Evolutionary conservation across 352 stramenopile species (phyloP), one percentile per base, ranked within the genome.

Genomic region (Phytophthora agathidicida): DNA sequence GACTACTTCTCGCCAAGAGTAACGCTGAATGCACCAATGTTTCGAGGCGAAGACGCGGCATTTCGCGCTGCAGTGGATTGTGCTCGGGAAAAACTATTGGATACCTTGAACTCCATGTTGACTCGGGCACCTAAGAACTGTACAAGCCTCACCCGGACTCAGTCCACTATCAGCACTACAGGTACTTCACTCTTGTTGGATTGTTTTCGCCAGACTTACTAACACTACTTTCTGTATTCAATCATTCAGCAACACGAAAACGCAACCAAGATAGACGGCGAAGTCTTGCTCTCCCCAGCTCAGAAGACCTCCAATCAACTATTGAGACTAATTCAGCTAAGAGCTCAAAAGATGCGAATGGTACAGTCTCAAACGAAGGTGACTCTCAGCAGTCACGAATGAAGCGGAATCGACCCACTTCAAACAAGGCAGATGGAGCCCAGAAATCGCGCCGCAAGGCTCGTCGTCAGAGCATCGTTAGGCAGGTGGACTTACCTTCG

Each of bases 391-490:
- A 44, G 30, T 6, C 59, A 49, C 51, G 17, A n/a, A 11, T 13
- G 9, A 68, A 73, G 24, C 53, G 41, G 9, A 46, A 41, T 33
- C 33, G 52, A 47, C 30, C 36, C 5, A 45, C 41, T 7, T 27
- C 41, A 22, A 38, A 42, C 6, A 39, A 51, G 27, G 23, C 19
- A 24, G 49, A 63, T n/a, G 37, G 44, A 33, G 28, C 20, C 5
- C 42, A 42, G 9, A 69, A 59, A 36, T 47, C 47, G 26, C 33
- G 41, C 16, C 64, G 58, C 8, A 76, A 76, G 49, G 24, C 35
- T 56, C 70, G 67, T 0, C 70, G 73, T n/a, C 73, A 83, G 51
- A 83, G 73, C 33, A 79, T 80, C 26, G 47, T 74, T 1, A 57
- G 48, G 3, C 33, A 46, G 0, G 52, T 83, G 10, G 28, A 63